Base-by-base conservation (phyloP, 768 basidiomycete species). In the Sarcomyxa edulis region DNA sequence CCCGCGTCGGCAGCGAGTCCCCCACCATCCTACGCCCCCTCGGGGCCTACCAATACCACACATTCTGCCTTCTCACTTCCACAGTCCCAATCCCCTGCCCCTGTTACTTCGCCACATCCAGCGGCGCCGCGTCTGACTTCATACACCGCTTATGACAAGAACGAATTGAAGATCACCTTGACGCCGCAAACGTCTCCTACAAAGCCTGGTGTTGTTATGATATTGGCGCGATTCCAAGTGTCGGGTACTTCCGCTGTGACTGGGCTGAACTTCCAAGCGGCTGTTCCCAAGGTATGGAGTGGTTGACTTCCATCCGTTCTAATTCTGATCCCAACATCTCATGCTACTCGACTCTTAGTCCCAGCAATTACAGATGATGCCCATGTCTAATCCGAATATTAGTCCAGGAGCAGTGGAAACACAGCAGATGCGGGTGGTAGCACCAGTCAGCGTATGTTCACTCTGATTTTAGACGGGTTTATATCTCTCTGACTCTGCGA, bases 351-450 rank as follows among this genome's bases (percentile, higher is more conserved):
- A 22, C 5, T 32, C 40, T 3, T 53, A 98, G 91, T 88, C 93
- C 0, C 94, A 96, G 62, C 93, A 96, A 57, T 60, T 99, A 40
- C 94, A 97, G 59, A 99, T 99, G 95, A 71, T 92, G 41, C 91
- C 95, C 5, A 97, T 98, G 86, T 92, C 92, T 5, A 92, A 83
- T 58, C 70, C 83, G 8, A 83, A 77, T 37, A 72, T 99, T 29
- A 65, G 62, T 23, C 82, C 89, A 0, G 90, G 92, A 1, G 65
- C 78, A 7, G 74, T 78, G 11, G 95, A 98, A 59, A 95, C 93
- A 7, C 96, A 98, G 56, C 91, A 95, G 56, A 85, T 99, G 87
- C 77, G 92, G 7, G 80, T 99, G 26, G 70, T 88, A 20, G 90
- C 92, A 8, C 92, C 91, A 3, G 71, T 73, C 6, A 93, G 93